A percentile compares a stretch with the other conserved stretches of the same genome.
These are phyloP conservation scores for Taxillus chinensis DNA, from an alignment of 164 flowering plant genomes.

Conservation along the genomic window DNA sequence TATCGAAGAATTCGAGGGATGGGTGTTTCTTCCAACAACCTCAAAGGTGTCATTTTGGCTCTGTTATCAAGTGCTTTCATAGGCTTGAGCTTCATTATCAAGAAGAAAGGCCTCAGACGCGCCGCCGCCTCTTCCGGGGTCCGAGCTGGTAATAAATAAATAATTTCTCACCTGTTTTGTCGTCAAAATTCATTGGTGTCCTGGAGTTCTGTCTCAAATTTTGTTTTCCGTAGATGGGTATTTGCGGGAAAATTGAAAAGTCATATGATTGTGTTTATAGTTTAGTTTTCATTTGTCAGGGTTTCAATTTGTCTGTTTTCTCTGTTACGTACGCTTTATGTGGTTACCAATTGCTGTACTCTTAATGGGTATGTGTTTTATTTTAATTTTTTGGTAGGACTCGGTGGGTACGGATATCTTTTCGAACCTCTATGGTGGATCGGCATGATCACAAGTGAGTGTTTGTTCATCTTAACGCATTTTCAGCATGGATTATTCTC, in stretches of 20 bases:
- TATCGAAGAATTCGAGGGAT: not conserved
- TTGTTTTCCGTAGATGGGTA: no score
- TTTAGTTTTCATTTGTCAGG: no score
- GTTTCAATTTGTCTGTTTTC: no score
- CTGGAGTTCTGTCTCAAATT: no score
- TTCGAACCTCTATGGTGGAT: conserved; percentile 3
- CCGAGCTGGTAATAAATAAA: not conserved
- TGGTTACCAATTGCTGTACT: no score
- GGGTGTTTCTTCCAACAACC: not conserved
- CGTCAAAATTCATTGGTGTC: no score
- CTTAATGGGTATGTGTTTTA: not conserved
- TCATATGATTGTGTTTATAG: no score
- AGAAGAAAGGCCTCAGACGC: not conserved
- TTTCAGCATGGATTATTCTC: no score
- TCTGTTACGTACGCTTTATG: no score
- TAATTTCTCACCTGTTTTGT: no score
- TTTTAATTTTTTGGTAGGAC: not conserved
- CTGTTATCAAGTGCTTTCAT: not conserved
- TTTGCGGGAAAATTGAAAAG: no score
- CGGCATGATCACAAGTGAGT: conserved; percentile 2
- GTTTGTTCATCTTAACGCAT: not conserved
- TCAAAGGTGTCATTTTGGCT: not conserved
- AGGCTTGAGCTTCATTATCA: not conserved
- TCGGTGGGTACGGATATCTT: conserved; percentile 5
- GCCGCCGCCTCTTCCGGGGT: not conserved